Evolutionary conservation across 768 basidiomycete species (phyloP).

Genomic region (Crepidotus variabilis): DNA sequence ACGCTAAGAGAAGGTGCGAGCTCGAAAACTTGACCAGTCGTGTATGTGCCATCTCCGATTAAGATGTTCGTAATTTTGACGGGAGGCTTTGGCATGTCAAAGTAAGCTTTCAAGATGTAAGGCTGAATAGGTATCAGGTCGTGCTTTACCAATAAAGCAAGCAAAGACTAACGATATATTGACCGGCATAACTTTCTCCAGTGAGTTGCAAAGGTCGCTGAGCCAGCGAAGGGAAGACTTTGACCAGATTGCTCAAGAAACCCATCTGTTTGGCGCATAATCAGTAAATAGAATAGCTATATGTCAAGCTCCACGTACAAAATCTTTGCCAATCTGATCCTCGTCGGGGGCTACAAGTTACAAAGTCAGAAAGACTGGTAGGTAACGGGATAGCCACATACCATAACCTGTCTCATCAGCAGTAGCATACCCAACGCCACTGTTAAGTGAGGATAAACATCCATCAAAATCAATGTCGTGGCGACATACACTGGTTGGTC

Average conservation of each 20-base stretch:
- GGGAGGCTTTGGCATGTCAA: constrained; percentile 58
- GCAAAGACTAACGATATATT: constrained; percentile 51
- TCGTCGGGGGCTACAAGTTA: constrained; percentile 45
- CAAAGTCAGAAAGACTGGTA: neutral
- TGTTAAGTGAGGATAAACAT: neutral
- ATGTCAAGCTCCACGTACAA: constrained; percentile 31
- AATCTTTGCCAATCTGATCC: constrained; percentile 60
- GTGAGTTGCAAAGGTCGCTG: constrained; percentile 64
- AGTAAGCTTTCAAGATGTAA: constrained; percentile 72
- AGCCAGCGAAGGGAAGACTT: constrained; percentile 68
- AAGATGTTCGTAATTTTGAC: constrained; percentile 65
- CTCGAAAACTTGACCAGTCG: constrained; percentile 44
- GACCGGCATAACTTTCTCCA: constrained; percentile 76
- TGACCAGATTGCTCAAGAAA: constrained; percentile 67
- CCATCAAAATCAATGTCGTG: too few species aligned
- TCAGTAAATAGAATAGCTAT: neutral
- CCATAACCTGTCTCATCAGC: constrained; percentile 59
- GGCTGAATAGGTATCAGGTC: constrained; percentile 38
- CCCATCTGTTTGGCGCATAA: constrained; percentile 46
- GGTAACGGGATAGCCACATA: constrained; percentile 20
- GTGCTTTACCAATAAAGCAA: neutral
- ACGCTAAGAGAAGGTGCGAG: constrained; percentile 51
- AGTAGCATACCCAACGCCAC: constrained; percentile 61
- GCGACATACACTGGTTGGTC: constrained; percentile 62
- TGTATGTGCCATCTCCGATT: constrained; percentile 67